Percentiles rank a stretch among this genome's conserved stretches.
Conservation (phyloP, 305 asterid genomes). For the Ilex paraguariensis region DNA sequence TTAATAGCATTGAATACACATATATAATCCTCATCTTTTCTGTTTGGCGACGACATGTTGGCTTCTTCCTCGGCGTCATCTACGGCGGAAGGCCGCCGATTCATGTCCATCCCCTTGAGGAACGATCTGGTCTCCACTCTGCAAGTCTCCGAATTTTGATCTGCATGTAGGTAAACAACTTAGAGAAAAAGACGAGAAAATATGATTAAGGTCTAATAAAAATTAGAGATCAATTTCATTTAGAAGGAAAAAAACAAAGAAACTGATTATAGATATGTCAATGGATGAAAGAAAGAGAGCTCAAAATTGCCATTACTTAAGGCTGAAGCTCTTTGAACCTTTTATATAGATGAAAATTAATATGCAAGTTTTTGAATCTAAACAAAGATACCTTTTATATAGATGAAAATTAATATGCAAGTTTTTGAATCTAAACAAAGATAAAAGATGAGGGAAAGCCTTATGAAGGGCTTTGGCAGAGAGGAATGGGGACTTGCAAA, state of each 20-base stretch:
- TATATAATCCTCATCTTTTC: no score
- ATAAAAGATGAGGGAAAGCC: neutral
- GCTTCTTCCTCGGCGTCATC: conserved; percentile 46
- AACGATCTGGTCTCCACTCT: conserved; percentile 33
- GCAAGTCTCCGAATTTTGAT: conserved; percentile 16
- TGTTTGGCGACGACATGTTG: conserved; percentile 71
- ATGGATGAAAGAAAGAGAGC: neutral
- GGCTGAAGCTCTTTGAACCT: neutral
- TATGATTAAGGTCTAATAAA: neutral
- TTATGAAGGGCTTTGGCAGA: no score
- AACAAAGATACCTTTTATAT: neutral
- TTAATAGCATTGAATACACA: no score
- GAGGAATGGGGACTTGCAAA: no score
- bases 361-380: no score
- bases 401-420: no score
- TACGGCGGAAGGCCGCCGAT: conserved; percentile 32
- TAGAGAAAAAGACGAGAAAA: neutral
- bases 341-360: no score
- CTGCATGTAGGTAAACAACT: conserved; percentile 20
- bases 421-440: neutral
- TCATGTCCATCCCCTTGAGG: conserved; percentile 53
- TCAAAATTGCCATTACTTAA: neutral
- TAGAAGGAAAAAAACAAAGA: neutral
- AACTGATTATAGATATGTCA: neutral
- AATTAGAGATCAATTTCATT: no score